Percentiles rank a stretch among this genome's conserved stretches.
Evolutionary conservation across 2,329 filamentous ascomycete species (phyloP).

Genomic region (Colletotrichum sp.): DNA sequence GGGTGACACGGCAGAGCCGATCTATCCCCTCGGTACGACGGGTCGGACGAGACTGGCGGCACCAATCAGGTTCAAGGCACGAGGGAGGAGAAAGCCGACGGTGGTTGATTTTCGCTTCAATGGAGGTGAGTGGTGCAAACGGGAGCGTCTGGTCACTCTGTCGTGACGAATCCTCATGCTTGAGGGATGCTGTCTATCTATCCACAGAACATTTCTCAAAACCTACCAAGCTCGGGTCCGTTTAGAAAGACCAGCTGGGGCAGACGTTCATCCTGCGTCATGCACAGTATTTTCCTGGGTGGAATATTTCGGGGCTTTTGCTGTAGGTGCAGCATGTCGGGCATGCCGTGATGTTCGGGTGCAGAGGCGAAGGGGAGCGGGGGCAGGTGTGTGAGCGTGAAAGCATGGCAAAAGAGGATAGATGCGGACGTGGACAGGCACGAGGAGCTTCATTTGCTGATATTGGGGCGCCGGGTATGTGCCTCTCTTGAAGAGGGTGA

Average conservation of each 20-base stretch:
- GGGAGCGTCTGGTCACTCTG: background rate
- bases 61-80: background rate
- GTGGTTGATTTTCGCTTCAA: background rate
- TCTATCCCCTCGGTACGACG: background rate
- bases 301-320: background rate
- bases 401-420: background rate
- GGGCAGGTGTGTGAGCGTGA: background rate
- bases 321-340: background rate
- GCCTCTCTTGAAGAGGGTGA: background rate
- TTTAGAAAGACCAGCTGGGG: background rate
- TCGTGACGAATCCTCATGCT: background rate
- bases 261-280: background rate
- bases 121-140: background rate
- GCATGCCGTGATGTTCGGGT: background rate
- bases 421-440: background rate
- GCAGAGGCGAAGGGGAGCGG: background rate
- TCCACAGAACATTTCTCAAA: background rate
- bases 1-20: background rate
- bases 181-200: background rate
- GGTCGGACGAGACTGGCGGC: background rate
- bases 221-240: background rate
- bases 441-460: background rate
- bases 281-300: background rate
- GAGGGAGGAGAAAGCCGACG: background rate
- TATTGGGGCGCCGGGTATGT: background rate